Base-by-base conservation (phyloP, 139 green algal species). In the Deuterostichococcus epilithicus region DNA sequence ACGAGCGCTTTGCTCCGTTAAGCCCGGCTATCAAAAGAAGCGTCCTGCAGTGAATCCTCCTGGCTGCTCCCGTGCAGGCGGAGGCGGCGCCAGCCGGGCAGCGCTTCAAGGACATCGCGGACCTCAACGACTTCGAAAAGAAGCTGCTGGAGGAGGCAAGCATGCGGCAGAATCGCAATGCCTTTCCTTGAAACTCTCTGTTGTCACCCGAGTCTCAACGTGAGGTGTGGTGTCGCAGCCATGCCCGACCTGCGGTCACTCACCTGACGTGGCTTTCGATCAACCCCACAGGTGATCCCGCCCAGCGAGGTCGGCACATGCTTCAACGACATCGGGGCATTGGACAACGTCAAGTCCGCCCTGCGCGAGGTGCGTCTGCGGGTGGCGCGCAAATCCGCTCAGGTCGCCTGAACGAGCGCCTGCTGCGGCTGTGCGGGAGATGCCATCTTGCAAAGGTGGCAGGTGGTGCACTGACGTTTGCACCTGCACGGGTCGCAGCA, bases 61-160 rank as follows among this genome's bases (percentile, higher is more conserved):
- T 78, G 60, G 42, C 65, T 42, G 33, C 60, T 78, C 39, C 36
- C 28, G 0, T 84, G 70, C 67, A 73, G 33, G 38, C 39, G 2
- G 81, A 86, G 52, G 66, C 67, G 44, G 68, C 52, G 18, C 47
- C 81, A 23, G 58, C 65, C 33, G 42, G 69, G 28, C 67, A 83
- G 36, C 67, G 47, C 63, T 63, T 86, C 26, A 69, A 71, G 37
- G 86, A 90, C 20, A 58, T 91, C 33, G 34, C 38, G n/a, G 72
- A 45, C 25, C 83, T 86, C 36, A 86, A 91, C 47, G 82, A 91
- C n/a, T 91, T 90, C 79, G 86, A 91, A 79, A 87, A 87, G 78
- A 68, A 82, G 76, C 86, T 91, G 70, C 80, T 91, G 47, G 71
- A n/a, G 13, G 86, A 91, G 75, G 76, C 73, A 32, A 3, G 75